phyloP scores from a whole-genome alignment of 495 filamentous ascomycete species.

The Thermothielavioides terrestris region DNA sequence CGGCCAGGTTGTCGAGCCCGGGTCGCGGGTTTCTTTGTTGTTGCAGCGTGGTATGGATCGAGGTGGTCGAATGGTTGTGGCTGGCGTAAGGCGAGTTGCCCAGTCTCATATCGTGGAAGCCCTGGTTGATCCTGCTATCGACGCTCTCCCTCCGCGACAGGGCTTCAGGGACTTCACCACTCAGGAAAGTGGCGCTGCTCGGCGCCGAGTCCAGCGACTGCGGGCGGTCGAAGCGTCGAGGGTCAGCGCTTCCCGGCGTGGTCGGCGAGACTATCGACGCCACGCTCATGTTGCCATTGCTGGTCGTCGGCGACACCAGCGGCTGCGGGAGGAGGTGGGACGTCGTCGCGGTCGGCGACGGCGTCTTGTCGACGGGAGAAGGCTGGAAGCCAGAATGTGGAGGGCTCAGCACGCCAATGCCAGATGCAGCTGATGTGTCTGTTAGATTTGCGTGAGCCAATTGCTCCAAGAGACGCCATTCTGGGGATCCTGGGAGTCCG shows the following conservation, averaged over 20 bases:
- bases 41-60: conserved; percentile 48
- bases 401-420: conserved; percentile 32
- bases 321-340: conserved; percentile 35
- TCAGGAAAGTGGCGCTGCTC: conserved; percentile 21
- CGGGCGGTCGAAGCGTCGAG: conserved; percentile 35
- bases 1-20: conserved; percentile 31
- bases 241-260: conserved; percentile 29
- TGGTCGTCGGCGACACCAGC: conserved; percentile 37
- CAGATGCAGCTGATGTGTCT: conserved; percentile 46
- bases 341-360: conserved; percentile 40
- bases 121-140: conserved; percentile 67
- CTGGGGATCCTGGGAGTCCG: conserved; percentile 14
- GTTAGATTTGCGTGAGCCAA: conserved; percentile 6
- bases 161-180: conserved; percentile 22
- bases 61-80: conserved; percentile 69
- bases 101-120: conserved; percentile 59
- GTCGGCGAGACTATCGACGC: conserved; percentile 50
- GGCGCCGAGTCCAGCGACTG: conserved; percentile 38
- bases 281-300: conserved; percentile 43
- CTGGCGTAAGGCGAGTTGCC: conserved; percentile 62
- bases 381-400: conserved; percentile 32
- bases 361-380: conserved; percentile 43
- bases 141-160: conserved; percentile 65
- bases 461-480: conserved; percentile 2
- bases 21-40: conserved; percentile 45